Conservation (phyloP, 2,329 filamentous ascomycete genomes). For the Sphaerostilbella broomeana region DNA sequence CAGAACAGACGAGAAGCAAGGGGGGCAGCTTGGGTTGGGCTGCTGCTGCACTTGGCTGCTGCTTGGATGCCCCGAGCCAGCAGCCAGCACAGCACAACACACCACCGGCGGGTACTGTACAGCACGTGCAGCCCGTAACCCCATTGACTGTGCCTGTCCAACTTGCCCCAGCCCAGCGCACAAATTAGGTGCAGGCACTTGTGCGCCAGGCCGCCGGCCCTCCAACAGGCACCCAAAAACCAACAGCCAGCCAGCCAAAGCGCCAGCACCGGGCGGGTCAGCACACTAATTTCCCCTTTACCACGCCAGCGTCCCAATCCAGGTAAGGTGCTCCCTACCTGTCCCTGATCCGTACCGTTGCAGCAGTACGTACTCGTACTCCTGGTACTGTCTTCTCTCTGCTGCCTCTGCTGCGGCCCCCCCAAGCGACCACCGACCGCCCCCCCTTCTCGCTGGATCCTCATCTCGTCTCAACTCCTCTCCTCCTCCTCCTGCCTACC, state of each 20-base stretch:
- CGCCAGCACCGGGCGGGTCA: constrained; percentile 10
- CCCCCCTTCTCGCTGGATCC: constrained; percentile 6
- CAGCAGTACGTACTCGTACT: constrained; percentile 3
- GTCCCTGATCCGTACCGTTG: constrained; percentile 9
- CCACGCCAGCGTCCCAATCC: constrained; percentile 12
- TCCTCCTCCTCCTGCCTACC: constrained; percentile 28
- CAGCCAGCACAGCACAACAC: too few relatives aligned
- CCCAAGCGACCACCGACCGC: constrained; percentile 1
- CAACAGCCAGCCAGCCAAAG: not conserved
- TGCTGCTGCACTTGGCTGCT: too few relatives aligned
- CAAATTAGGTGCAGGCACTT: too few relatives aligned
- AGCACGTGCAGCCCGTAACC: too few relatives aligned
- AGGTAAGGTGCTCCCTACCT: constrained; percentile 15
- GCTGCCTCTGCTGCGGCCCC: constrained; percentile 3
- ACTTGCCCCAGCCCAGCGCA: too few relatives aligned
- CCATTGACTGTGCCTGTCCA: too few relatives aligned
- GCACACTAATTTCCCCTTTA: constrained; percentile 14
- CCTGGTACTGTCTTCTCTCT: not conserved
- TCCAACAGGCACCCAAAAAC: too few relatives aligned
- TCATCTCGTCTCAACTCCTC: constrained; percentile 13
- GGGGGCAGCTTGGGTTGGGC: too few relatives aligned
- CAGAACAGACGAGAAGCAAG: too few relatives aligned
- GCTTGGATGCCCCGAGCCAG: too few relatives aligned
- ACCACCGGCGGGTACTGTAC: too few relatives aligned
- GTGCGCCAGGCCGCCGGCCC: too few relatives aligned